These are phyloP conservation scores for Sporothrix humicola DNA, from an alignment of 2,329 filamentous ascomycete genomes.

Conservation along the genomic window DNA sequence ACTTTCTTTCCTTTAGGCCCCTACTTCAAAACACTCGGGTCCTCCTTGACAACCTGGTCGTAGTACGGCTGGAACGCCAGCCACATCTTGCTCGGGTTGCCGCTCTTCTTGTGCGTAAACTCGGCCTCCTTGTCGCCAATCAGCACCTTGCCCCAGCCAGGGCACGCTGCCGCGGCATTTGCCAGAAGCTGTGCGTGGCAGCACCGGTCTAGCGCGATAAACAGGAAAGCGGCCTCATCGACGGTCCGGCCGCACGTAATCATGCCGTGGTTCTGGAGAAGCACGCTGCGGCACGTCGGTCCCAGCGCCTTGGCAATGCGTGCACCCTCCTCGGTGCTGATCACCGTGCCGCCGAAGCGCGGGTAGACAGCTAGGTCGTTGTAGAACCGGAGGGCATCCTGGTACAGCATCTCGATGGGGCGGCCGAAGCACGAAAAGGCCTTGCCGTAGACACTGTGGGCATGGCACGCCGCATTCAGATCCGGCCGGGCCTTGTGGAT, in stretches of 20 bases:
- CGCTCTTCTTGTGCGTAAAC: conserved; percentile 42
- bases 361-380: conserved; percentile 69
- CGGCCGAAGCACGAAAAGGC: conserved; percentile 69
- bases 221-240: conserved; percentile 74
- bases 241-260: conserved; percentile 72
- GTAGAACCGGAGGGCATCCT: conserved; percentile 69
- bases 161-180: conserved; percentile 27
- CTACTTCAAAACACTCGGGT: conserved; percentile 1
- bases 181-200: conserved; percentile 68
- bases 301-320: conserved; percentile 68
- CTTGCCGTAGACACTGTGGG: conserved; percentile 67
- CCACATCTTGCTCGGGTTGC: conserved; percentile 58
- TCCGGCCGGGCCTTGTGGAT: conserved; percentile 69
- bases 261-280: conserved; percentile 74
- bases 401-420: conserved; percentile 71
- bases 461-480: conserved; percentile 70
- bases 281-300: conserved; percentile 62
- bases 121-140: conserved; percentile 47
- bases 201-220: conserved; percentile 69
- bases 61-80: conserved; percentile 54
- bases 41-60: conserved; percentile 42
- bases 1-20: conserved; percentile 60
- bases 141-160: conserved; percentile 36
- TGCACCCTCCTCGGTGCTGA: conserved; percentile 68
- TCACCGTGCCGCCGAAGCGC: conserved; percentile 56